These are phyloP conservation scores for Cardamine occulta DNA, from an alignment of 345 rosid genomes.

Conservation along the genomic window DNA sequence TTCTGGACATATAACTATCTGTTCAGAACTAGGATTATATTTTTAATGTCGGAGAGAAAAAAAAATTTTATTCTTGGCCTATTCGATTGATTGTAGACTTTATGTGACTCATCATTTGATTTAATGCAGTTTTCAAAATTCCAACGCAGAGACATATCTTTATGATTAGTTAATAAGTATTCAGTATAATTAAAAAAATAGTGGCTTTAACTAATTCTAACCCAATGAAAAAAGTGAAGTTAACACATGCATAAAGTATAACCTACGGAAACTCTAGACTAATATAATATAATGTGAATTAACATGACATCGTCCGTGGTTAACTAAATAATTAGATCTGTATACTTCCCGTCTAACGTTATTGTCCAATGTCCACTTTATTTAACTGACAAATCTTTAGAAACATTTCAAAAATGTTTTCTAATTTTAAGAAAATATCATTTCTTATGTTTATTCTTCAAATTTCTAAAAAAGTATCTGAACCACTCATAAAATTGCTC, in stretches of 20 bases:
- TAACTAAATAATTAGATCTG: neutral
- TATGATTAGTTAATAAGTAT: neutral
- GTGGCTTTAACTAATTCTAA: conserved; percentile 33
- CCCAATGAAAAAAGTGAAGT: conserved; percentile 41
- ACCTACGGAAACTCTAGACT: conserved; percentile 39
- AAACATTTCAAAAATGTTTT: neutral
- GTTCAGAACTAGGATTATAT: neutral
- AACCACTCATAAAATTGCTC: neutral
- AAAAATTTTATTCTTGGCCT: conserved; percentile 13
- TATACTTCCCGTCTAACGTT: neutral
- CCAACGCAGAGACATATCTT: conserved; percentile 29
- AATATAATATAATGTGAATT: conserved; percentile 27
- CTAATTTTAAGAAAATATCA: no score
- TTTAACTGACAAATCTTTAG: neutral
- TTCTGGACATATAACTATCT: no score
- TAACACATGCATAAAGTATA: conserved; percentile 48
- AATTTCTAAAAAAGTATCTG: no score
- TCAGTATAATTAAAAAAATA: conserved; percentile 30
- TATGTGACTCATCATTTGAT: conserved; percentile 25
- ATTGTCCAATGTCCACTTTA: neutral
- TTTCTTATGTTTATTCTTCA: no score
- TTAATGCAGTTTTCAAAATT: conserved; percentile 18
- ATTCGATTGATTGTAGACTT: conserved; percentile 23
- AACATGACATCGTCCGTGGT: conserved; percentile 10
- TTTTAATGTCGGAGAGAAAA: neutral